Base-by-base conservation (phyloP, 495 filamentous ascomycete genomes). In the Aspergillus cavernicola region DNA sequence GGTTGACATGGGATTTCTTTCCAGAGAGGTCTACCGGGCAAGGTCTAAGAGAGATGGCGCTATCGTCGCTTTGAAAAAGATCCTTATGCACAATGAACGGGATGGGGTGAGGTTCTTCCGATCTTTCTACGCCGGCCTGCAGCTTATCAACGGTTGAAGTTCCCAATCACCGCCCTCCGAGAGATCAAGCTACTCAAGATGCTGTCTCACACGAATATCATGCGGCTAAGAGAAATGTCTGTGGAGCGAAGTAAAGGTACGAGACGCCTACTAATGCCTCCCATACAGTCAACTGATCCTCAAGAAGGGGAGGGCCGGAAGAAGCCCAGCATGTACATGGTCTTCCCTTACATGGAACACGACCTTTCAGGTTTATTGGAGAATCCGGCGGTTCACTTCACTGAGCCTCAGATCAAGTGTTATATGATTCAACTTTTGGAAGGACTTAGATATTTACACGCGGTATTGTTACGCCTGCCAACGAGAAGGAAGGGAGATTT, bases 161-260 rank as follows among this genome's bases (percentile, higher is more conserved):
- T 97, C 62, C 95, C 95, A 6, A 93, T 99, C 20, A 99, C 95
- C 0, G 95, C 95, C 2, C 88, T 97, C 22, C 86, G 95, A 62
- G 95, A 99, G 69, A 96, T 99, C 76, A 97, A 97, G 75, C 80
- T 99, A 24, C 72, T 99, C 29, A 99, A 99, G 70, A 83, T 95
- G 67, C 74, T 99, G 16, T 90, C 84, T 7, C 95, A 99, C 67
- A 81, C 77, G 35, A 99, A 99, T 61, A 80, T 97, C 28, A 71
- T 99, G 49, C 83, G 80, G 46, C 74, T 99, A 33, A 87, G 89
- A 70, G 95, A 99, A 65, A 97, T 99, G 93, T 89, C 92, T 8
- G 85, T 99, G 16, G 93, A 99, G 68, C 74, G 83, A 41, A 85
- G 79, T 58, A 86, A 81, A 70, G 81, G 84, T 81, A 61, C 33